Conservation (phyloP, 1,284 basidiomycete species). For the Xanthoconium separans region DNA sequence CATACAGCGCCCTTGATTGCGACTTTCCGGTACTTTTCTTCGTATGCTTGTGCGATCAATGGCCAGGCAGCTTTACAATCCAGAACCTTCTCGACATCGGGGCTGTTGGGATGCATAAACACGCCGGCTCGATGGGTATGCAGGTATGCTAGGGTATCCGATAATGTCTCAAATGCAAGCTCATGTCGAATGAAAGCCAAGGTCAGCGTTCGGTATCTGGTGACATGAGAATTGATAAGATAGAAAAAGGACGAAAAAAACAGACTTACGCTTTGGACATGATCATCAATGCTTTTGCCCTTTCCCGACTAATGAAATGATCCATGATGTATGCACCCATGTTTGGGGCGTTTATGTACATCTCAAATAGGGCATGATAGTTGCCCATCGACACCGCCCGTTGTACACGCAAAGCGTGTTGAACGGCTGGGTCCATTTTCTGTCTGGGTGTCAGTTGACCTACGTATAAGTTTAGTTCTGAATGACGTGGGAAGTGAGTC, state of each 20-base stretch:
- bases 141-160: constrained; percentile 73
- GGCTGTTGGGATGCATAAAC: constrained; percentile 64
- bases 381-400: constrained; percentile 90
- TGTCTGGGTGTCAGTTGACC: constrained; percentile 91
- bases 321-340: constrained; percentile 99
- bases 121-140: constrained; percentile 64
- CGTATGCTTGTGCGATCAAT: constrained; percentile 57
- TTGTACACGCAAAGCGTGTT: constrained; percentile 89
- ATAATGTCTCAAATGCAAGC: constrained; percentile 77
- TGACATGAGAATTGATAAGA: constrained; percentile 5
- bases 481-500: constrained; percentile 5
- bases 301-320: constrained; percentile 93
- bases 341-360: constrained; percentile 86
- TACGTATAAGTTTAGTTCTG: constrained; percentile 94
- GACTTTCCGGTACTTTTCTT: constrained; percentile 76
- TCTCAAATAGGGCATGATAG: constrained; percentile 88
- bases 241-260: neutral
- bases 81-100: constrained; percentile 59
- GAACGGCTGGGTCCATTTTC: constrained; percentile 77
- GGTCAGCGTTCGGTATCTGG: constrained; percentile 79
- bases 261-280: constrained; percentile 86
- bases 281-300: constrained; percentile 82
- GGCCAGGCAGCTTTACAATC: constrained; percentile 63
- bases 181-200: constrained; percentile 77
- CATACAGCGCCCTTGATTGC: constrained; percentile 71